phyloP scores from a whole-genome alignment of 1,284 basidiomycete species.

The Fomes fomentarius region DNA sequence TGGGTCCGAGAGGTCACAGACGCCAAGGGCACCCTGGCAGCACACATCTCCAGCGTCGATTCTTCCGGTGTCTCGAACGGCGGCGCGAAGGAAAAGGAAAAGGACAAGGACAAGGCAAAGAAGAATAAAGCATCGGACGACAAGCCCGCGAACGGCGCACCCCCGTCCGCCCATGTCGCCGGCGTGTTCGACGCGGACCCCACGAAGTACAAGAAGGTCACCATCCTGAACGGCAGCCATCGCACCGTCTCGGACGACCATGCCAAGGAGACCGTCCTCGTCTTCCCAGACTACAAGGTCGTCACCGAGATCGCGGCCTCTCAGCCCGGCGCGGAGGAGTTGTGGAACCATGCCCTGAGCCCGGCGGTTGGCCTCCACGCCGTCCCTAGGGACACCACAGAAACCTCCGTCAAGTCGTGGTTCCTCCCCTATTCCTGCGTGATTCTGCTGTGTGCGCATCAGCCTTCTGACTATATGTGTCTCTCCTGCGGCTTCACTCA shows the following conservation, averaged over 20 bases:
- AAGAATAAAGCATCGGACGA: neutral
- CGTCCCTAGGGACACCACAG: conserved; percentile 42
- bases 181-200: conserved; percentile 58
- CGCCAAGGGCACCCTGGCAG: conserved; percentile 67
- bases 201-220: conserved; percentile 54
- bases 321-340: conserved; percentile 62
- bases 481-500: too few species aligned
- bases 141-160: conserved; percentile 26
- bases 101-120: conserved; percentile 7
- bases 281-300: conserved; percentile 91
- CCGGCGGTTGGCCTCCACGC: conserved; percentile 42
- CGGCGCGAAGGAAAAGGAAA: conserved; percentile 28
- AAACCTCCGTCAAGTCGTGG: conserved; percentile 63
- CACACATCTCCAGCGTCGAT: conserved; percentile 52
- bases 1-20: conserved; percentile 82
- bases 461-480: too few species aligned
- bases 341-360: conserved; percentile 69
- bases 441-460: conserved; percentile 84
- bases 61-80: conserved; percentile 27
- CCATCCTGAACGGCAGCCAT: conserved; percentile 84
- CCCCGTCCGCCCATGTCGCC: conserved; percentile 32
- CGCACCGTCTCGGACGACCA: conserved; percentile 60
- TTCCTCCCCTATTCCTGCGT: conserved; percentile 76
- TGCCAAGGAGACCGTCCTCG: conserved; percentile 73
- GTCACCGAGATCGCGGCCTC: conserved; percentile 71